phyloP scores from a whole-genome alignment of 2,329 filamentous ascomycete species.

The Curvularia verruculosa region DNA sequence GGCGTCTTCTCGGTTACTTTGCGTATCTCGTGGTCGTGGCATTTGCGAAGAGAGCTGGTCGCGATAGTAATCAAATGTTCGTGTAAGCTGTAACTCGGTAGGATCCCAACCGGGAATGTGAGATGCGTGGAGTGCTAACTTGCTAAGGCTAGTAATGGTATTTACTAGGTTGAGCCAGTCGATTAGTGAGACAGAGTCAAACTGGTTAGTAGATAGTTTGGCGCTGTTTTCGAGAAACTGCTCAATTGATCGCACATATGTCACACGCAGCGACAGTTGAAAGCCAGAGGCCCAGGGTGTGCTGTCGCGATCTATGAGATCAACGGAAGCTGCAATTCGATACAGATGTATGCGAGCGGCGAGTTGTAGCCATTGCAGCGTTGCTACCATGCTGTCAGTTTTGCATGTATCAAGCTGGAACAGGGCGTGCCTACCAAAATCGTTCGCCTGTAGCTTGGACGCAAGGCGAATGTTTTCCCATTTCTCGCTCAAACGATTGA shows the following conservation, averaged over 20 bases:
- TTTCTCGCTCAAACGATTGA: slow-evolving; percentile 42
- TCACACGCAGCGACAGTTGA: slow-evolving; percentile 44
- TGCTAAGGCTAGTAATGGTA: slow-evolving; percentile 38
- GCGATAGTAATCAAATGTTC: slow-evolving; percentile 43
- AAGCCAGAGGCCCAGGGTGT: slow-evolving; percentile 44
- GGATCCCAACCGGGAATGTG: slow-evolving; percentile 45
- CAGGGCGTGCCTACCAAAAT: slow-evolving; percentile 36
- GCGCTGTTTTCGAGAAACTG: slow-evolving; percentile 43
- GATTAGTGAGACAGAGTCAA: slow-evolving; percentile 38
- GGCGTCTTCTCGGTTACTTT: slow-evolving; percentile 35
- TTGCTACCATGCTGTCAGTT: slow-evolving; percentile 31
- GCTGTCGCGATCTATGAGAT: slow-evolving; percentile 38
- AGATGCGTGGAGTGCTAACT: slow-evolving; percentile 37
- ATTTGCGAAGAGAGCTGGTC: slow-evolving; percentile 41
- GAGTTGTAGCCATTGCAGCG: slow-evolving; percentile 42
- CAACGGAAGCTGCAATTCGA: slow-evolving; percentile 34
- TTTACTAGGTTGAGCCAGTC: slow-evolving; percentile 44
- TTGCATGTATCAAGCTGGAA: neutral
- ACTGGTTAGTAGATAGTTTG: slow-evolving; percentile 35
- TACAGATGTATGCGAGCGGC: slow-evolving; percentile 39
- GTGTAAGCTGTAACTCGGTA: slow-evolving; percentile 39
- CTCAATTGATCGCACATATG: slow-evolving; percentile 40
- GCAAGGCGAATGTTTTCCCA: slow-evolving; percentile 41
- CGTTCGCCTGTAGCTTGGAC: slow-evolving; percentile 37
- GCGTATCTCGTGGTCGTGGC: slow-evolving; percentile 34